Base-by-base conservation (phyloP, 331 rosid genomes). In the Dryas integrifolia region DNA sequence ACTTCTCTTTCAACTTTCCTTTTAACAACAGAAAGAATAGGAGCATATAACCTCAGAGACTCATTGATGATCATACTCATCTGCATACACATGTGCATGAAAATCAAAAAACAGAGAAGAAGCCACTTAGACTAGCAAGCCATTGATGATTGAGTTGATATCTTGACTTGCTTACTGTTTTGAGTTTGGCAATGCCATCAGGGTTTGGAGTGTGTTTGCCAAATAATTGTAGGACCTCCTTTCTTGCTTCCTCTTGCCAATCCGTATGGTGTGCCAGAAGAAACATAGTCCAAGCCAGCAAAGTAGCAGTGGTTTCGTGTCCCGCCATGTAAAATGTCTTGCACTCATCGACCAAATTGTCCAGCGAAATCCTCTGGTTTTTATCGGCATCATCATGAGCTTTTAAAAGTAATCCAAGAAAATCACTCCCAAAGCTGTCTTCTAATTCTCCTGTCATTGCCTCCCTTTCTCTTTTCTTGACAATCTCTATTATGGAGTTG, bases 241-340 rank as follows among this genome's bases (percentile, higher is more conserved):
- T 67, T 30, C 67, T 81, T 30, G 73, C 82, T 56, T 71, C 63
- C 45, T 78, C 82, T 72, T 78, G 82, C 82, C 82, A 78, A n/a
- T 78, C 77, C 4, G 48, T 59, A n/a, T 76, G 81, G 56, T 66
- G 24, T 52, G 79, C 75, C 8, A 76, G 65, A 21, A 81, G 75
- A 51, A 76, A 62, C 3, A 66, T 58, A 53, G 81, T 72, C 85
- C 85, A 76, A 2, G 58, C 55, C 10, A 81, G 81, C 58, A 76
- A 50, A 6, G 67, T 18, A 12, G 67, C 72, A 18, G 79, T 47
- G 52, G 77, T 81, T 81, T 81, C 85, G 41, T 81, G 82, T 46
- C 85, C 85, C 2, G 73, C 79, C 45, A 77, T 4, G 5, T 72
- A 67, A 26, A 81, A 81, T 26, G 82, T 81, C 67, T 77, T 77